Conservation (phyloP, 78 protist genomes). For the Goniomonas avonlea region DNA sequence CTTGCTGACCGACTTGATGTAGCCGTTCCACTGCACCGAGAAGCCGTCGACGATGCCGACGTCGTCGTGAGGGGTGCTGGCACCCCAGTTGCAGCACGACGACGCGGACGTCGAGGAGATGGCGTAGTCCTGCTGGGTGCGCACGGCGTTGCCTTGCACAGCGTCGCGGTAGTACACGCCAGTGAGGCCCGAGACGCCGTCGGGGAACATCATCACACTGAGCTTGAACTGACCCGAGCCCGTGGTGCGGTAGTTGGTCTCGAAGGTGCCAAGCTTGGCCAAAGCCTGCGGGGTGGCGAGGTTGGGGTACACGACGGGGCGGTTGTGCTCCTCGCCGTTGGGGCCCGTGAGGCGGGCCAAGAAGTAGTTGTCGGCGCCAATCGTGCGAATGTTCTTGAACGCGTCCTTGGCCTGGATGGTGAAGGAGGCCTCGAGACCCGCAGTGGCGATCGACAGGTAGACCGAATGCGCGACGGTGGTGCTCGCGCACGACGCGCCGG, state of each 20-base stretch:
- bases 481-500: not conserved
- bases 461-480: constrained; percentile 5
- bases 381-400: not conserved
- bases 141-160: not conserved
- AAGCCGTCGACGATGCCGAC: constrained; percentile 2
- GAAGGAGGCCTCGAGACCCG: not conserved
- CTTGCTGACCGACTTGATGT: not conserved
- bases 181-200: not conserved
- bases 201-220: not conserved
- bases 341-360: not conserved
- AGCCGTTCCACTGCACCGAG: constrained; percentile 7
- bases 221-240: not conserved
- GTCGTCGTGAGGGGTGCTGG: not conserved
- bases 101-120: not conserved
- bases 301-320: not conserved
- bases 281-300: too few relatives aligned
- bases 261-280: not conserved
- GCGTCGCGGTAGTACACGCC: constrained; percentile 23
- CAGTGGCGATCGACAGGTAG: not conserved
- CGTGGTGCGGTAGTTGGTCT: not conserved
- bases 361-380: not conserved
- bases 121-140: too few relatives aligned
- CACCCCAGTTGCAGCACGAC: constrained; percentile 11
- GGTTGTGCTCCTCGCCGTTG: not conserved
- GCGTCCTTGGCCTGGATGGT: not conserved